A percentile compares a stretch with the other conserved stretches of the same genome.
These are phyloP conservation scores for Biscutella laevigata DNA, from an alignment of 441 rosid genomes.

Conservation along the genomic window DNA sequence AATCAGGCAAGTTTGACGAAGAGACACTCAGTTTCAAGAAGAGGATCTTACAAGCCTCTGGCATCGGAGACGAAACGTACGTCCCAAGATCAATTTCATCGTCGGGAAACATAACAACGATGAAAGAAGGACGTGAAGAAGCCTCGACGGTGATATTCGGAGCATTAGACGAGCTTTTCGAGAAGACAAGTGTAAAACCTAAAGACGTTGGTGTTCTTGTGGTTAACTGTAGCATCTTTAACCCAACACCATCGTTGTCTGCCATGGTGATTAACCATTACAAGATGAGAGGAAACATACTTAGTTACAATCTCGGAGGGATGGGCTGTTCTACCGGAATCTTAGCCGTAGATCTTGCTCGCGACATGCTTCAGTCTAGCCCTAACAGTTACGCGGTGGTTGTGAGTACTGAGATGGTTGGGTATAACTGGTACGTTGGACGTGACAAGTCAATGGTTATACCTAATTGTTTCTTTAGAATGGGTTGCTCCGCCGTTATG, in stretches of 20 bases:
- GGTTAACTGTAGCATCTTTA: slow-evolving; percentile 86
- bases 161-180: slow-evolving; percentile 74
- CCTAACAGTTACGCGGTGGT: slow-evolving; percentile 71
- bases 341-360: slow-evolving; percentile 67
- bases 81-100: slow-evolving; percentile 53
- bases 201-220: slow-evolving; percentile 84
- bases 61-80: slow-evolving; percentile 75
- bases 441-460: slow-evolving; percentile 69
- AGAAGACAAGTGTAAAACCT: slow-evolving; percentile 64
- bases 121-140: slow-evolving; percentile 78
- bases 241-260: slow-evolving; percentile 81
- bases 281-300: slow-evolving; percentile 82
- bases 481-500: slow-evolving; percentile 78
- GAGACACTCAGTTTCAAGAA: slow-evolving; percentile 47
- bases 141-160: slow-evolving; percentile 80
- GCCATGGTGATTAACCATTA: slow-evolving; percentile 87
- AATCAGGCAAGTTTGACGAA: slow-evolving; percentile 58
- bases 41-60: slow-evolving; percentile 61
- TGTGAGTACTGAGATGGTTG: slow-evolving; percentile 89
- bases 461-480: slow-evolving; percentile 76
- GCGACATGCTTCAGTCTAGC: slow-evolving; percentile 79
- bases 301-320: slow-evolving; percentile 86
- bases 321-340: slow-evolving; percentile 94
- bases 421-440: slow-evolving; percentile 80
- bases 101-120: slow-evolving; percentile 49